These are phyloP conservation scores for Penicillium samsonianum DNA, from an alignment of 495 filamentous ascomycete genomes.

Conservation along the genomic window DNA sequence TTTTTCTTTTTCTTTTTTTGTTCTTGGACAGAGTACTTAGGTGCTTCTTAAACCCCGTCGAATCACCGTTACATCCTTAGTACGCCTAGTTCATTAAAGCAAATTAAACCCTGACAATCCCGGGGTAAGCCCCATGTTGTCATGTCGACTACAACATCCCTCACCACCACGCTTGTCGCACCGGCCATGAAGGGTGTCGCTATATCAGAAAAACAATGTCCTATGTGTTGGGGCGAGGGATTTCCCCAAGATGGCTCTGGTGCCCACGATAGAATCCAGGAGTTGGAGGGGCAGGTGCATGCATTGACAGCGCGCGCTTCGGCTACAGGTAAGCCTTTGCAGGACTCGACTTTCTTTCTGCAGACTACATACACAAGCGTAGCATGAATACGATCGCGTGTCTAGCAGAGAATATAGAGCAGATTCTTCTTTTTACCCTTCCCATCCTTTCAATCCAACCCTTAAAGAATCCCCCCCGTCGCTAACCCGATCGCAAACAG, in stretches of 20 bases:
- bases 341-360: slow-evolving; percentile 9
- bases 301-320: slow-evolving; percentile 74
- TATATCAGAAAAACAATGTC: slow-evolving; percentile 40
- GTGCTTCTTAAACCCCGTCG: neutral
- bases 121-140: slow-evolving; percentile 28
- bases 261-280: slow-evolving; percentile 70
- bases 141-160: slow-evolving; percentile 35
- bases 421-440: neutral
- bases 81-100: neutral
- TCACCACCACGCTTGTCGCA: slow-evolving; percentile 41
- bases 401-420: neutral
- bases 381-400: neutral
- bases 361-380: neutral
- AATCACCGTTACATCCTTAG: neutral
- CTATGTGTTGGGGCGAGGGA: slow-evolving; percentile 50
- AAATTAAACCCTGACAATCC: slow-evolving; percentile 12
- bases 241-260: slow-evolving; percentile 37
- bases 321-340: slow-evolving; percentile 63
- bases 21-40: neutral
- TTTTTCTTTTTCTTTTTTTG: neutral
- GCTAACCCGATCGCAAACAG: slow-evolving; percentile 31
- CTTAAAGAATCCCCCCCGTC: neutral
- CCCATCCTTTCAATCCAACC: neutral
- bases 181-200: slow-evolving; percentile 36
- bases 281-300: slow-evolving; percentile 77